Base-by-base conservation (phyloP, 2,329 filamentous ascomycete genomes). In the Endocalyx cinctus region DNA sequence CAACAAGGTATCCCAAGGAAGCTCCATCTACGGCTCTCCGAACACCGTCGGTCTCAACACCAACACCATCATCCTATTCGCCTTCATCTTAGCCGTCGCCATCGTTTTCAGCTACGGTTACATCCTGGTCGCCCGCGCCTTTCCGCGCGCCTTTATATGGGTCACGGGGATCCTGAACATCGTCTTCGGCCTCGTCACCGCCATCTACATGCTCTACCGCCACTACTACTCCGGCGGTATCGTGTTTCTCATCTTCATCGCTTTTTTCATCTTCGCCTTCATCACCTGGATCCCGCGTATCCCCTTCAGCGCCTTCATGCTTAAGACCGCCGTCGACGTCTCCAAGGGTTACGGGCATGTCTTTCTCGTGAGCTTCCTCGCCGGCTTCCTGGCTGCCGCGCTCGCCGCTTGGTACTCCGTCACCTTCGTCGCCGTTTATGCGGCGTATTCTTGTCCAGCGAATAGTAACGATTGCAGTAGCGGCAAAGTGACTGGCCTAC, bases 71-170 rank as follows among this genome's bases (percentile, higher is more conserved):
- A 77, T 94, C 25, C 72, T 96, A 12, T 94, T 97, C 58, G 72
- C 77, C 20, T 89, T 94, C 55, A 77, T 85, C 6, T 70, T 96
- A 6, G 75, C 66, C 12, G 70, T 88, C 25, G 84, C 87, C 5
- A 70, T 89, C 15, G 71, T 86, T 2, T 66, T 95, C 26, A 89
- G 85, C 22, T 84, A 79, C 52, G 69, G 64, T 15, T 97, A 96
- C 57, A 78, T 96, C 49, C 77, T 79, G 60, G 59, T 81, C 2
- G 84, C 86, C 6, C 78, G 87, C 35, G 64, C 75, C 29, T 90
- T 90, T 45, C 88, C 89, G 4, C 94, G 92, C 63, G 77, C 87
- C 53, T 88, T 95, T 48, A 94, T 96, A 55, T 96, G 87, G 86
- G 76, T 88, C 25, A 94, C 88, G 0, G 87, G 87, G 10, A 90